Evolutionary conservation across 495 filamentous ascomycete species (phyloP), one percentile per base, ranked within the genome.

Genomic region (Aspergillus funiculosus): DNA sequence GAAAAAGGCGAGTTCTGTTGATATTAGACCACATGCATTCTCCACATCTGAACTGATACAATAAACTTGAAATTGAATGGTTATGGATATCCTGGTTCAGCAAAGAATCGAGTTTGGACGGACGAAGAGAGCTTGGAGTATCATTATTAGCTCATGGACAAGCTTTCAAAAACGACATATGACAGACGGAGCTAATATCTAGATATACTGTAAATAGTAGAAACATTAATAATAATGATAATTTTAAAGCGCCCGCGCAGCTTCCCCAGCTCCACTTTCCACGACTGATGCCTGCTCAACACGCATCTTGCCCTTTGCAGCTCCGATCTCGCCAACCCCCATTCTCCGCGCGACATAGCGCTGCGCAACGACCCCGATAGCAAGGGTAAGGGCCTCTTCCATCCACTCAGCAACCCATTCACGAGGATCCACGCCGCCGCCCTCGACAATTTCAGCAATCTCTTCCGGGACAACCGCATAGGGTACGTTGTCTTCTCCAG

Each of bases 361-460:
- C 74, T 98, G 92, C n/a, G 92, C 92, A 8, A 97, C 81, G 14
- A 94, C 66, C 5, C 92, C 94, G 1, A 89, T 77, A 4, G 81
- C 78, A 41, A 96, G 64, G 29, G 73, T 78, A n/a, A 98, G 74
- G 0, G 82, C 68, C 63, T 97, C 94, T 67, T 97, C 89, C 5
- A 98, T 76, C 92, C 92, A 98, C 62, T 97, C 94, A 0, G 90
- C 82, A 26, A 94, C 86, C 92, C 92, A 98, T 64, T 97, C 92
- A 29, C 92, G 74, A 0, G 92, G 92, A 61, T 98, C 92, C 2
- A 96, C 85, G 25, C 90, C 92, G 13, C 94, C 94, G 37, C 69
- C 76, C 57, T 90, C 81, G 44, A 97, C 78, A 50, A 97, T 94
- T 61, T 92, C 85, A 1, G 75, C 74, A 52, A 98, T 97, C 59